Evolutionary conservation across 139 green algal species (phyloP).

Genomic region (Chlamydomonas sp.): DNA sequence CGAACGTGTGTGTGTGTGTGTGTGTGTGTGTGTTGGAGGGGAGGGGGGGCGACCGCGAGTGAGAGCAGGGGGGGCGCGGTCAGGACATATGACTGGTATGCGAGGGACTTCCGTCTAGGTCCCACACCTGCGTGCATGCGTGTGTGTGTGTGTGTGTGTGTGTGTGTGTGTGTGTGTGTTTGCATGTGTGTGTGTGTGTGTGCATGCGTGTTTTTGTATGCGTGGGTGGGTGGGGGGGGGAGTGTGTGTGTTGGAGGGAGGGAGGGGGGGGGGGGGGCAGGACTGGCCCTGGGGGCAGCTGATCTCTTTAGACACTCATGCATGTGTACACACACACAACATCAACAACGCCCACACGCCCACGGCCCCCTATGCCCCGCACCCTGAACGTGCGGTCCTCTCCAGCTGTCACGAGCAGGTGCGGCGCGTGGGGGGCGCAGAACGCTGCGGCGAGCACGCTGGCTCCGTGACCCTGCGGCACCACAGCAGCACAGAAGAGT

Average conservation of each 20-base stretch:
- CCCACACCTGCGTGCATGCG: not conserved
- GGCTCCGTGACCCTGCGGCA: conserved; percentile 30
- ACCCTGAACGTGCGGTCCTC: conserved; percentile 42
- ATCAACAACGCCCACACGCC: too few species aligned
- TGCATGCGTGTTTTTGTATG: too few species aligned
- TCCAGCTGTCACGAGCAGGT: conserved; percentile 30
- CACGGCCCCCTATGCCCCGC: too few species aligned
- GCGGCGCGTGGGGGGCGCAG: conserved; percentile 18
- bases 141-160: conserved; percentile 4
- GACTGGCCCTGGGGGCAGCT: too few species aligned
- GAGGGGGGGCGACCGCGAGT: too few species aligned
- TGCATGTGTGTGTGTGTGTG: not conserved
- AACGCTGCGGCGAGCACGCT: conserved; percentile 25
- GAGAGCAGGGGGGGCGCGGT: too few species aligned
- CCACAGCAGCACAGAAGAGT: not conserved
- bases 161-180: not conserved
- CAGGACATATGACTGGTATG: not conserved
- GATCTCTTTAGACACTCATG: too few species aligned
- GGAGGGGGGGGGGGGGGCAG: not conserved
- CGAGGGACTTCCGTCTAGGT: not conserved
- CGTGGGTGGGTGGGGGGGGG: not conserved
- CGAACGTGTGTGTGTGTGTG: too few species aligned
- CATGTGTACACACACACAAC: too few species aligned
- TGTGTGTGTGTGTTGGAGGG: too few species aligned
- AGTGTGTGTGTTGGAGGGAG: not conserved